Conservation (phyloP, 2,329 filamentous ascomycete species). For the Cercospora zeae-maydis region DNA sequence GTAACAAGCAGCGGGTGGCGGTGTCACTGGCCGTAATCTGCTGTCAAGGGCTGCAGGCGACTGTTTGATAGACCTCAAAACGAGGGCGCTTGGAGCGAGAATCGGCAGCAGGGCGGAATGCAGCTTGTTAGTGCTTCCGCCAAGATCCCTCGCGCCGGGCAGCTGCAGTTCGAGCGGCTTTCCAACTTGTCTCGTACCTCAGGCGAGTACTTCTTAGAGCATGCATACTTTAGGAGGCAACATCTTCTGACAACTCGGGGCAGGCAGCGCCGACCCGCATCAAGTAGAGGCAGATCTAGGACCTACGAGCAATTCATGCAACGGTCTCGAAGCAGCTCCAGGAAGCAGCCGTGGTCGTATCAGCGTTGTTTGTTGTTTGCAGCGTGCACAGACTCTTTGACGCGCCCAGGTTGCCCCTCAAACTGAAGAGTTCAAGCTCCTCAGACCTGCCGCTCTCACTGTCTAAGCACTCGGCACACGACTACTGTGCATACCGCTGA, state of each 20-base stretch:
- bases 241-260: not conserved
- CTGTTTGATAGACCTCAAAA: not conserved
- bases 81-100: not conserved
- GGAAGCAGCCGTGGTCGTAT: not conserved
- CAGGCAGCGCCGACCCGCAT: not conserved
- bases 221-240: too few relatives aligned
- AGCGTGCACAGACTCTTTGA: not conserved
- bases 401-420: not conserved
- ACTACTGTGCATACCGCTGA: not conserved
- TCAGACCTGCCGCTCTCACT: not conserved
- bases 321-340: not conserved
- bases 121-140: not conserved
- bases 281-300: not conserved
- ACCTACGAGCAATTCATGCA: not conserved
- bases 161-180: not conserved
- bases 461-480: not conserved
- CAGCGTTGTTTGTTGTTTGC: not conserved
- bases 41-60: not conserved
- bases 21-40: not conserved
- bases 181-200: not conserved
- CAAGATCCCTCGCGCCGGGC: not conserved
- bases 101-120: not conserved
- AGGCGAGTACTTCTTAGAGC: too few relatives aligned
- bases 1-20: not conserved
- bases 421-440: not conserved